phyloP scores from a whole-genome alignment of 257 asterid species.

The Galeopsis tetrahit region DNA sequence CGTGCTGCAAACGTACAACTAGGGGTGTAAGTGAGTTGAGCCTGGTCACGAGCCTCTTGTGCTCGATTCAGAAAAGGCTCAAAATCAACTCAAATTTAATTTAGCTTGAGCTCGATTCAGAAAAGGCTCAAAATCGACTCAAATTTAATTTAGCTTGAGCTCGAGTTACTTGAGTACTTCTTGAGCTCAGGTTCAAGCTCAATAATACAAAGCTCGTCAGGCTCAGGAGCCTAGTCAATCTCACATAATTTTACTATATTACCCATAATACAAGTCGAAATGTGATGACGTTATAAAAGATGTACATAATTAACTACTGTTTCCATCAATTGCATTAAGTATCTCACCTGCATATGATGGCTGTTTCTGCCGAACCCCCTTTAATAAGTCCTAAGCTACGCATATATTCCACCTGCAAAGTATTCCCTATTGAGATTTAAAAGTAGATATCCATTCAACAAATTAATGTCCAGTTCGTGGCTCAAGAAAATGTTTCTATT shows the following conservation, averaged over 20 bases:
- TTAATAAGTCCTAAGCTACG: conserved; percentile 69
- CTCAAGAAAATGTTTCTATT: conserved; percentile 1
- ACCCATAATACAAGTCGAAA: background rate
- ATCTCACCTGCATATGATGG: conserved; percentile 80
- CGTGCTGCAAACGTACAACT: conserved; percentile 43
- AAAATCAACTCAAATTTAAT: too few species aligned
- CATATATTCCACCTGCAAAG: conserved; percentile 74
- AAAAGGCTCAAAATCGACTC: too few species aligned
- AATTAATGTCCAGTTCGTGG: conserved; percentile 3
- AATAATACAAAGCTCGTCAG: too few species aligned
- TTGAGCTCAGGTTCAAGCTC: too few species aligned
- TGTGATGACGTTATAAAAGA: background rate
- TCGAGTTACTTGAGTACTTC: too few species aligned
- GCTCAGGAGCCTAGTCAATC: too few species aligned
- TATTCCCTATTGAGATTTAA: conserved; percentile 17
- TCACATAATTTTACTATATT: too few species aligned
- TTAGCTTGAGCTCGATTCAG: too few species aligned
- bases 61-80: too few species aligned
- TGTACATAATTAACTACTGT: background rate
- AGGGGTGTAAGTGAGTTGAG: too few species aligned
- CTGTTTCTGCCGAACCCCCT: conserved; percentile 85
- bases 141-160: too few species aligned
- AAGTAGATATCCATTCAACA: conserved; percentile 9
- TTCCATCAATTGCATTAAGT: conserved; percentile 20
- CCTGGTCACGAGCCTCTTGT: too few species aligned